Evolutionary conservation across 495 filamentous ascomycete genomes (phyloP), one percentile per base, ranked within the genome.

Genomic region (Neurospora africana): DNA sequence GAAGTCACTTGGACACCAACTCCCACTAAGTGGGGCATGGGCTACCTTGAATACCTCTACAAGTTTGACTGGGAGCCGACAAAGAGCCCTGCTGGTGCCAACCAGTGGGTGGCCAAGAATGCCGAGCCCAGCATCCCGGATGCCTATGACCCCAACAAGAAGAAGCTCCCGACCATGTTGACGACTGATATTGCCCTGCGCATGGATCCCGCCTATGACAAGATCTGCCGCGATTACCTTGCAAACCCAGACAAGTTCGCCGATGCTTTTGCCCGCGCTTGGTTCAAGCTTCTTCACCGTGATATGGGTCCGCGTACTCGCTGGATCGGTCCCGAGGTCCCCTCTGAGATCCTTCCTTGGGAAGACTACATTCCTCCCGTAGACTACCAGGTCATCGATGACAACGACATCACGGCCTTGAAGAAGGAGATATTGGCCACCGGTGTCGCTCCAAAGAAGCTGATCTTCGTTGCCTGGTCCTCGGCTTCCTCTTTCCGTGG

Each of bases 261-360:
- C 68, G 88, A 91, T 72, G 89, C 83, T 6, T 92, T 92, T 75
- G 81, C 86, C 61, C 86, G 87, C 68, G 90, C 90, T 69, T 92
- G 90, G 90, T 92, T 92, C 86, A 92, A 92, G 87, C 85, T 92
- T 70, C 82, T 90, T 41, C 90, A 92, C 82, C 89, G 90, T 80
- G 90, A 92, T 78, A 84, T 92, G 81, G 90, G 90, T 19, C 90
- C 90, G 19, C 85, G 88, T 23, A 75, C 83, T 40, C 88, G 89
- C 78, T 92, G 88, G 82, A 76, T 91, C 71, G 90, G 90, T 68
- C 90, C 90, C 36, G 90, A 92, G 81, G 82, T 91, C 13, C 90
- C 90, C 13, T 76, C 79, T 10, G 90, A 92, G 80, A 81, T 79
- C 43, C 81, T 89, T 36, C 70, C 86, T 74, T 92, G 90, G 90